Evolutionary conservation across 495 filamentous ascomycete genomes (phyloP), one percentile per base, ranked within the genome.

Genomic region (Penicillium steckii): DNA sequence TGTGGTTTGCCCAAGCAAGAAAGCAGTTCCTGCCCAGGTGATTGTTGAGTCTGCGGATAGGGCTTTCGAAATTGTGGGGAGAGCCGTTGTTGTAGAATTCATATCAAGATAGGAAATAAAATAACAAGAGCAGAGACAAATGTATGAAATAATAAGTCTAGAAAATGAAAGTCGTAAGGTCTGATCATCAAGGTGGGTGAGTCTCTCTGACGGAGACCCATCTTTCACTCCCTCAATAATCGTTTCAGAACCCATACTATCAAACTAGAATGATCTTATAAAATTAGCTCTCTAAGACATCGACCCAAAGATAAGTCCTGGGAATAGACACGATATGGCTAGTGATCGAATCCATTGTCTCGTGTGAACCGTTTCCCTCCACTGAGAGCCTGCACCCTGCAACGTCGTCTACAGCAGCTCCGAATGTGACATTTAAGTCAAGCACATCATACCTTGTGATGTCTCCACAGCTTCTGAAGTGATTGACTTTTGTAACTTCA

Each of bases 1-100:
- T 30, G 82, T 80, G 8, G 83, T 85, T 57, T 85, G 85, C 1
- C 83, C 83, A 29, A 90, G 80, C 9, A 89, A 68, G 21, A 83
- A 84, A 8, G 85, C 85, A 1, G 85, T 89, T 9, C 85, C 87
- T 3, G 85, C 79, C 86, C 86, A 90, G 0, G 80, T 85, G 44
- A 88, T 83, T 17, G 79, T 83, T 15, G 77, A 72, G 22, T 66
- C 57, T 1, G 75, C 79, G 51, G 82, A 53, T 4, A 87, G 69
- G 44, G 83, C 80, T 30, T 59, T 61, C 27, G 78, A 78, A 54
- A 87, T 81, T 12, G 76, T 77, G 1, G 82, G 82, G 0, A 85
- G 60, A 4, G 76, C 72, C 15, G 81, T 76, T 26, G 73, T 76
- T 29, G 85, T 75, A 1, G 73, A 71, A 57, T 84, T 85, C 55